Percentiles rank a stretch among this genome's conserved stretches.
Conservation (phyloP, 2,329 filamentous ascomycete genomes). For the Colletotrichum nymphaeae region DNA sequence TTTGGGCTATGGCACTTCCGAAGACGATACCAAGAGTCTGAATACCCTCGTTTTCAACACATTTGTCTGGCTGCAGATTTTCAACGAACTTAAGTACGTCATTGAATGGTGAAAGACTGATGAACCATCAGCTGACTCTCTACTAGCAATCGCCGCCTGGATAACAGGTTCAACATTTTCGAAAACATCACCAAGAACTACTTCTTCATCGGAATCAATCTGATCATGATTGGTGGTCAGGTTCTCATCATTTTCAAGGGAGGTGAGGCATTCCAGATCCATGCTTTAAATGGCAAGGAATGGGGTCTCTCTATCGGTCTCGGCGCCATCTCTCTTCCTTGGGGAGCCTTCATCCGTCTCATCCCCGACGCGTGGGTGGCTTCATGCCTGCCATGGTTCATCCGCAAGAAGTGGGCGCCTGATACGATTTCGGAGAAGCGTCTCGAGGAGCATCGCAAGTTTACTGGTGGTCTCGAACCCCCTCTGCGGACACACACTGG, state of each 20-base stretch:
- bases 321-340: conserved; percentile 79
- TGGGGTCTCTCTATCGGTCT: conserved; percentile 88
- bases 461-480: conserved; percentile 39
- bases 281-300: conserved; percentile 71
- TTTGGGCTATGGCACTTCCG: conserved; percentile 8
- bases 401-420: conserved; percentile 42
- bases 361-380: conserved; percentile 72
- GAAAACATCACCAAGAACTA: conserved; percentile 82
- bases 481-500: conserved; percentile 46
- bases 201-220: conserved; percentile 85
- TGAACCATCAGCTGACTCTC: conserved; percentile 44
- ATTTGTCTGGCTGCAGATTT: conserved; percentile 89
- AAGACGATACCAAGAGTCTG: conserved; percentile 58
- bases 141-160: conserved; percentile 77
- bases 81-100: conserved; percentile 57
- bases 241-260: conserved; percentile 88
- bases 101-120: not conserved
- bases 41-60: conserved; percentile 85
- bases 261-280: conserved; percentile 78
- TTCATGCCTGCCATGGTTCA: conserved; percentile 41
- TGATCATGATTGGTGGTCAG: conserved; percentile 86
- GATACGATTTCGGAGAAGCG: conserved; percentile 37
- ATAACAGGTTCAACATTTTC: conserved; percentile 90
- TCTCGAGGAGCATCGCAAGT: conserved; percentile 33
- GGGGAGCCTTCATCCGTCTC: conserved; percentile 77